phyloP scores from a whole-genome alignment of 1,284 basidiomycete genomes.

The Ceraceosorus guamensis region DNA sequence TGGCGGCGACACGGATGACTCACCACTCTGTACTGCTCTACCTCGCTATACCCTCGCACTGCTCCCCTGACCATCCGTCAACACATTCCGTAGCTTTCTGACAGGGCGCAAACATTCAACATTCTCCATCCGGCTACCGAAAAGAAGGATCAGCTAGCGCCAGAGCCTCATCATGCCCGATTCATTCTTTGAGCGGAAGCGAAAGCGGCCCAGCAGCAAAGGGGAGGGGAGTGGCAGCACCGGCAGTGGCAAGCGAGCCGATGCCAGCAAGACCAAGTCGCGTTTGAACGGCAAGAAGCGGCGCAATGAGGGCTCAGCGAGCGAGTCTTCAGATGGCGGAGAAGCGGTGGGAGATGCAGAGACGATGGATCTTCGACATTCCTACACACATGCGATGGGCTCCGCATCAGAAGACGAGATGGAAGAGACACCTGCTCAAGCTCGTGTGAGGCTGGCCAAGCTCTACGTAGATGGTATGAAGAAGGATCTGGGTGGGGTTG shows the following conservation, averaged over 20 bases:
- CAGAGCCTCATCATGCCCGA: slow-evolving; percentile 35
- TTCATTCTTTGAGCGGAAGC: slow-evolving; percentile 48
- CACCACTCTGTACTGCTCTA: no score
- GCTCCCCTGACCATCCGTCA: no score
- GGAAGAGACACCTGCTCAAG: slow-evolving; percentile 79
- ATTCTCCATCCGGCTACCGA: no score
- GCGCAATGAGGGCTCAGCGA: no score
- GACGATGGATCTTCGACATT: slow-evolving; percentile 37
- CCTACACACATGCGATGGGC: slow-evolving; percentile 16
- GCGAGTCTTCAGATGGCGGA: slow-evolving; percentile 16
- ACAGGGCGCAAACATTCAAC: no score
- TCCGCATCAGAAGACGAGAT: slow-evolving; percentile 32
- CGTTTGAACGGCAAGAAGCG: no score
- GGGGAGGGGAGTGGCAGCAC: slow-evolving; percentile 1
- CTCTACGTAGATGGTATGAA: slow-evolving; percentile 74
- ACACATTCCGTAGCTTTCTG: no score
- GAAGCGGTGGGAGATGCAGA: slow-evolving; percentile 22
- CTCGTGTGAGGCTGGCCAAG: slow-evolving; percentile 79
- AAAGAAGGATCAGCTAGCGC: no score
- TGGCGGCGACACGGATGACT: no score
- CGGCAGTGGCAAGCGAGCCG: slow-evolving; percentile 2
- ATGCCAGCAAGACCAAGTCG: slow-evolving; percentile 2
- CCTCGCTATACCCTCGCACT: no score
- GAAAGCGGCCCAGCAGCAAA: slow-evolving; percentile 23
- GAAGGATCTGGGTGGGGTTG: background rate